Evolutionary conservation across 345 rosid genomes (phyloP).

Genomic region (Brassica rapa): DNA sequence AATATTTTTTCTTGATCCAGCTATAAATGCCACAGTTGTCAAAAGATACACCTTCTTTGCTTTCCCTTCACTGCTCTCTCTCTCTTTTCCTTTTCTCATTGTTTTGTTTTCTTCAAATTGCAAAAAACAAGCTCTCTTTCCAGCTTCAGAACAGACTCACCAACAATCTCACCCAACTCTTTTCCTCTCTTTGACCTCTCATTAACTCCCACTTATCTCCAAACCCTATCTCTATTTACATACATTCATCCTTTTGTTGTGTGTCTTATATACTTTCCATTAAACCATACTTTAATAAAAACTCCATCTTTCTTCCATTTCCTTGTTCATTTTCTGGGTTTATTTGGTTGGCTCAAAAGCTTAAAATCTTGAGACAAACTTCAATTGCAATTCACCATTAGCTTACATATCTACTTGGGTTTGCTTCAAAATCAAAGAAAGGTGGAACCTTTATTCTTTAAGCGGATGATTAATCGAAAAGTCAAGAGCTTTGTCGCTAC

Average conservation of each 20-base stretch:
- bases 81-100: slow-evolving; percentile 35
- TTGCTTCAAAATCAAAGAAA: slow-evolving; percentile 41
- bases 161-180: slow-evolving; percentile 57
- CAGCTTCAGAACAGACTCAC: slow-evolving; percentile 59
- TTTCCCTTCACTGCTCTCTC: slow-evolving; percentile 52
- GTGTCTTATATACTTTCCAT: not conserved
- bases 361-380: slow-evolving; percentile 24
- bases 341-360: slow-evolving; percentile 9
- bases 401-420: slow-evolving; percentile 39
- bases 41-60: slow-evolving; percentile 42
- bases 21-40: slow-evolving; percentile 52
- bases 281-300: slow-evolving; percentile 1
- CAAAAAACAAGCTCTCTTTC: slow-evolving; percentile 77
- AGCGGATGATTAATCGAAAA: slow-evolving; percentile 54
- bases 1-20: slow-evolving; percentile 2
- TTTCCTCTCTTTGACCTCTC: not conserved
- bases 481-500: slow-evolving; percentile 41
- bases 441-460: slow-evolving; percentile 47
- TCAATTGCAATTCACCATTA: slow-evolving; percentile 27
- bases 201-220: slow-evolving; percentile 20
- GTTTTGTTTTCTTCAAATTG: slow-evolving; percentile 67
- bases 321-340: slow-evolving; percentile 7
- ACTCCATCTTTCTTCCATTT: slow-evolving; percentile 40
- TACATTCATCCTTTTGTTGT: not conserved
- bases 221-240: slow-evolving; percentile 11